Evolutionary conservation across 208 protist species (phyloP).

Genomic region (Trypanosoma brucei): DNA sequence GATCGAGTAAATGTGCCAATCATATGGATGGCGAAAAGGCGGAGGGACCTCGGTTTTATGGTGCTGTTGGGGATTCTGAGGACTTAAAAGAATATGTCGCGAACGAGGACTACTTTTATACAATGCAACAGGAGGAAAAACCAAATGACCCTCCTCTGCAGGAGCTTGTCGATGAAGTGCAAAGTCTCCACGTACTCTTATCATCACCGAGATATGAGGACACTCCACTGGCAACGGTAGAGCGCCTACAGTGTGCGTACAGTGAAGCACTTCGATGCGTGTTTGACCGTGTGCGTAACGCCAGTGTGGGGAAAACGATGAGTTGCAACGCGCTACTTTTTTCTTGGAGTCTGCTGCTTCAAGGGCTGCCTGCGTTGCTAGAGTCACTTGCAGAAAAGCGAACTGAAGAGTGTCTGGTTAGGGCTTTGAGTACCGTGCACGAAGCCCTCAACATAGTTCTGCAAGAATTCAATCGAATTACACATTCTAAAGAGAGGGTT

Average conservation of each 20-base stretch:
- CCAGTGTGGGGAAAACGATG: conserved; percentile 46
- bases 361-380: conserved; percentile 26
- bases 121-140: neutral
- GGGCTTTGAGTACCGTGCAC: conserved; percentile 22
- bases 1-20: conserved; percentile 9
- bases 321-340: conserved; percentile 50
- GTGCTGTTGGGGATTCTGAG: neutral
- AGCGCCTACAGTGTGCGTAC: conserved; percentile 21
- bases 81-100: neutral
- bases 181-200: conserved; percentile 25
- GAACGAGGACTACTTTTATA: conserved; percentile 21
- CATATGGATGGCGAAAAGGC: conserved; percentile 1
- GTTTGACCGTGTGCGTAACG: conserved; percentile 33
- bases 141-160: neutral
- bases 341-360: conserved; percentile 40
- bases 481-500: too few species aligned
- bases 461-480: neutral
- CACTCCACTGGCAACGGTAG: conserved; percentile 20
- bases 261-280: conserved; percentile 25
- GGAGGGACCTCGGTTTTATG: neutral
- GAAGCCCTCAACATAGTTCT: conserved; percentile 18
- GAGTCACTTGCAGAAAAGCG: conserved; percentile 12
- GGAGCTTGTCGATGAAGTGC: conserved; percentile 14
- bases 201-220: conserved; percentile 28
- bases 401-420: conserved; percentile 1